Percentiles rank a stretch among this genome's conserved stretches.
These are phyloP conservation scores for Voacanga thouarsii DNA, from an alignment of 257 asterid species.

Conservation along the genomic window DNA sequence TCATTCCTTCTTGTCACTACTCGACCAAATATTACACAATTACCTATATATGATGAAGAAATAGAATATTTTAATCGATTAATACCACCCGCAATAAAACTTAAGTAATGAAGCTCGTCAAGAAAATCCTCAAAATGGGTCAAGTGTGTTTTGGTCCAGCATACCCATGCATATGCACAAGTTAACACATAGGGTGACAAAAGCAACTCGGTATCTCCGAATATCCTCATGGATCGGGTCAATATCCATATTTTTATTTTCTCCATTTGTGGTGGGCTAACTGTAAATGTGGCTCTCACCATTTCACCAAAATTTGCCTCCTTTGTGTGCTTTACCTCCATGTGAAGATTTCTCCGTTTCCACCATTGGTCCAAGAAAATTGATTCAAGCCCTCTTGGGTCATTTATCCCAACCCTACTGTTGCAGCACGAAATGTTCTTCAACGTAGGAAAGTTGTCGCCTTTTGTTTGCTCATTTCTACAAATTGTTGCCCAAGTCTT, in stretches of 20 bases:
- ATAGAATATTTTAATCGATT: slow-evolving; percentile 29
- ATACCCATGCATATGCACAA: slow-evolving; percentile 38
- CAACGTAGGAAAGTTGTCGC: neutral
- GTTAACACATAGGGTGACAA: slow-evolving; percentile 39
- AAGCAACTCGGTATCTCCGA: slow-evolving; percentile 16
- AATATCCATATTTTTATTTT: slow-evolving; percentile 32
- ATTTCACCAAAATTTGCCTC: neutral
- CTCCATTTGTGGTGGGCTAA: slow-evolving; percentile 27
- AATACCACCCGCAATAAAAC: slow-evolving; percentile 34
- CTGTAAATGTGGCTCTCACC: slow-evolving; percentile 40
- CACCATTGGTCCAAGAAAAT: slow-evolving; percentile 28
- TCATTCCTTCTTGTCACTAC: slow-evolving; percentile 11
- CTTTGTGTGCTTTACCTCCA: neutral
- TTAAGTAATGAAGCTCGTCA: slow-evolving; percentile 19
- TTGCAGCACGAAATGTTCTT: slow-evolving; percentile 21
- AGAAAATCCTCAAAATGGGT: neutral
- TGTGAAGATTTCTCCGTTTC: neutral
- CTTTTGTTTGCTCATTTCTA: slow-evolving; percentile 10
- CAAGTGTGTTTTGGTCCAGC: slow-evolving; percentile 33
- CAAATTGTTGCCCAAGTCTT: slow-evolving; percentile 39
- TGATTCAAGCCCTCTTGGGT: slow-evolving; percentile 17
- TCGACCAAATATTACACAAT: slow-evolving; percentile 37
- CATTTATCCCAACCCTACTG: slow-evolving; percentile 31
- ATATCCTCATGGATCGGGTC: slow-evolving; percentile 20
- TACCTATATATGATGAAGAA: slow-evolving; percentile 43